phyloP scores from a whole-genome alignment of 805 yeast genomes.

The Hanseniaspora lindneri region DNA sequence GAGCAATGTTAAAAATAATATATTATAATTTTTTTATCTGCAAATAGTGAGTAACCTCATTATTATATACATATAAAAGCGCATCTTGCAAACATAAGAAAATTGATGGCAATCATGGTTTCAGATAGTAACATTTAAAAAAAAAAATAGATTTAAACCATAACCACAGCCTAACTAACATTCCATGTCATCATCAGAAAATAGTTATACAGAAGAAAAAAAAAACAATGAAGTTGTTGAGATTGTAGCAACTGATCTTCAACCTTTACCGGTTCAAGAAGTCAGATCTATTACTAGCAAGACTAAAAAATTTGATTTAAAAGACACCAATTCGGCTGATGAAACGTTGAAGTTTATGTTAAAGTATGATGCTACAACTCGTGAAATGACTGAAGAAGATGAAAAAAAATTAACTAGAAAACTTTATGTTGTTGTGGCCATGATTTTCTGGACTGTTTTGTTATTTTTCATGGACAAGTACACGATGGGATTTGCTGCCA shows the following conservation, averaged over 20 bases:
- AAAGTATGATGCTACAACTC: slow-evolving; percentile 1
- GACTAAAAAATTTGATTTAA: background rate
- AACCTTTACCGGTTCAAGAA: background rate
- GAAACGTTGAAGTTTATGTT: slow-evolving; percentile 16
- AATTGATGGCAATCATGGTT: too few species aligned
- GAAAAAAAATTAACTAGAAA: slow-evolving; percentile 14
- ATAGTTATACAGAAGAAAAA: background rate
- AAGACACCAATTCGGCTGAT: slow-evolving; percentile 3
- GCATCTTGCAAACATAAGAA: too few species aligned
- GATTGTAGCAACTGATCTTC: background rate
- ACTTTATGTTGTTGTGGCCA: slow-evolving; percentile 4
- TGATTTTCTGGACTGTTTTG: slow-evolving; percentile 11
- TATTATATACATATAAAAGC: too few species aligned
- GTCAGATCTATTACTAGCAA: background rate
- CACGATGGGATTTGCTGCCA: slow-evolving; percentile 12
- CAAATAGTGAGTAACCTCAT: too few species aligned
- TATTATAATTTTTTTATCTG: too few species aligned
- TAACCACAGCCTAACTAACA: too few species aligned
- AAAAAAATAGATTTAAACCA: too few species aligned
- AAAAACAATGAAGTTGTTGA: background rate
- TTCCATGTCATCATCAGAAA: background rate
- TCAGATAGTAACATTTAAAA: too few species aligned
- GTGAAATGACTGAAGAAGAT: slow-evolving; percentile 1
- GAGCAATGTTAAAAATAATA: too few species aligned
- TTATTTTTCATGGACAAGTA: slow-evolving; percentile 15